Conservation (phyloP, 371 early-diverging fungal species). For the Apophysomyces trapeziformis region DNA sequence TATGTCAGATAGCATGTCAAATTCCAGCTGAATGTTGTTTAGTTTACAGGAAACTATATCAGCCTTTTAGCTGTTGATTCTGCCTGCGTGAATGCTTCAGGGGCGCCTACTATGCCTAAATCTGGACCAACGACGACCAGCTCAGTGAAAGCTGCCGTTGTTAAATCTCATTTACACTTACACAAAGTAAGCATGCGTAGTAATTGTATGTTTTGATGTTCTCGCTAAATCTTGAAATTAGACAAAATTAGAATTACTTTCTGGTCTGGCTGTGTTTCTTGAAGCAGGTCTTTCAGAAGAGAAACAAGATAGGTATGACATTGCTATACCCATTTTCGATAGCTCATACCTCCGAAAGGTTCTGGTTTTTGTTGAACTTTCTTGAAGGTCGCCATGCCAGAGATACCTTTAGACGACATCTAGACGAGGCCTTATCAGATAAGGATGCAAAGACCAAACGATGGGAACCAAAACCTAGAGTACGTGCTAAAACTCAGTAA, state of each 20-base stretch:
- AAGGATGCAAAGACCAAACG: slow-evolving; percentile 17
- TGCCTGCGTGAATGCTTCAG: slow-evolving; percentile 22
- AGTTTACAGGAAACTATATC: slow-evolving; percentile 47
- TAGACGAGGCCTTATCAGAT: slow-evolving; percentile 15
- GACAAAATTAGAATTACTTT: slow-evolving; percentile 42
- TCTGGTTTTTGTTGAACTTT: slow-evolving; percentile 60
- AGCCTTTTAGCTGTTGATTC: slow-evolving; percentile 47
- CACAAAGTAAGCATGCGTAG: slow-evolving; percentile 35
- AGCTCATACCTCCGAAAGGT: slow-evolving; percentile 15
- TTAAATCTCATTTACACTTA: slow-evolving; percentile 49
- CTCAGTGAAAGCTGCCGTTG: slow-evolving; percentile 41
- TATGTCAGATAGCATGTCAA: slow-evolving; percentile 18
- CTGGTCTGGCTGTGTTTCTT: slow-evolving; percentile 42
- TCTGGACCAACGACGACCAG: slow-evolving; percentile 18
- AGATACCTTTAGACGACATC: slow-evolving; percentile 42
- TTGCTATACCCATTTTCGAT: neutral
- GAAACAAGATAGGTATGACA: slow-evolving; percentile 29
- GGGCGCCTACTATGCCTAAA: slow-evolving; percentile 5
- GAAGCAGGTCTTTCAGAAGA: slow-evolving; percentile 47
- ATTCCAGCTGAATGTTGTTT: neutral
- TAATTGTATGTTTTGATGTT: neutral
- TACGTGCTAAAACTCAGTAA: slow-evolving; percentile 14
- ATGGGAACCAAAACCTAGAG: slow-evolving; percentile 21
- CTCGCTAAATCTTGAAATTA: neutral
- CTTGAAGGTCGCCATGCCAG: slow-evolving; percentile 50